Percentiles rank a stretch among this genome's conserved stretches.
phyloP scores from a whole-genome alignment of 2,329 filamentous ascomycete species.

The Trichoderma gracile region DNA sequence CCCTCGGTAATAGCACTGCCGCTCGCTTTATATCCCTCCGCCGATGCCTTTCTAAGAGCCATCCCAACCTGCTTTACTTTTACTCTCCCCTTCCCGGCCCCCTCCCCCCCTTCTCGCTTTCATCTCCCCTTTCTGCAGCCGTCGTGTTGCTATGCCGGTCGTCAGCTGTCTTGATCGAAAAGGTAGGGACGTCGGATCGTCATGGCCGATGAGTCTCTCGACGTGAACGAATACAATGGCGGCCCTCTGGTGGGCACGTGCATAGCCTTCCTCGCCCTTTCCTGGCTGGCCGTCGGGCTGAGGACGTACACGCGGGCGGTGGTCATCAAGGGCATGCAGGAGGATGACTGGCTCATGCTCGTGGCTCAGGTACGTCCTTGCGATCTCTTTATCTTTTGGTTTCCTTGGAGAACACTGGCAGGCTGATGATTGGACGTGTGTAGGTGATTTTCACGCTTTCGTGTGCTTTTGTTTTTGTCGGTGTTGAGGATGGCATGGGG shows the following conservation, averaged over 20 bases:
- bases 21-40: background rate
- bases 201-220: slow-evolving; percentile 39
- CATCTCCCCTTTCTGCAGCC: background rate
- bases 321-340: slow-evolving; percentile 48
- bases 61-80: background rate
- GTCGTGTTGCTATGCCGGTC: slow-evolving; percentile 20
- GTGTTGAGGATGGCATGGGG: slow-evolving; percentile 47
- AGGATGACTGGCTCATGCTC: slow-evolving; percentile 58
- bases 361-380: slow-evolving; percentile 45
- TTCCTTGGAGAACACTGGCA: too few species aligned
- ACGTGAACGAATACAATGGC: slow-evolving; percentile 45
- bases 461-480: slow-evolving; percentile 48
- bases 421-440: too few species aligned
- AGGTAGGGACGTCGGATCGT: slow-evolving; percentile 21
- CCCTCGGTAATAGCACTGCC: too few species aligned
- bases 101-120: background rate
- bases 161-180: slow-evolving; percentile 13
- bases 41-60: background rate
- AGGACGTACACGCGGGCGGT: slow-evolving; percentile 47
- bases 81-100: too few species aligned
- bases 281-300: slow-evolving; percentile 46
- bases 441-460: slow-evolving; percentile 47
- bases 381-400: background rate
- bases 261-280: slow-evolving; percentile 42
- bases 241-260: slow-evolving; percentile 41